Percentiles rank a stretch among this genome's conserved stretches.
phyloP scores from a whole-genome alignment of 306 rosid genomes.

The Gastrolobium villosum region DNA sequence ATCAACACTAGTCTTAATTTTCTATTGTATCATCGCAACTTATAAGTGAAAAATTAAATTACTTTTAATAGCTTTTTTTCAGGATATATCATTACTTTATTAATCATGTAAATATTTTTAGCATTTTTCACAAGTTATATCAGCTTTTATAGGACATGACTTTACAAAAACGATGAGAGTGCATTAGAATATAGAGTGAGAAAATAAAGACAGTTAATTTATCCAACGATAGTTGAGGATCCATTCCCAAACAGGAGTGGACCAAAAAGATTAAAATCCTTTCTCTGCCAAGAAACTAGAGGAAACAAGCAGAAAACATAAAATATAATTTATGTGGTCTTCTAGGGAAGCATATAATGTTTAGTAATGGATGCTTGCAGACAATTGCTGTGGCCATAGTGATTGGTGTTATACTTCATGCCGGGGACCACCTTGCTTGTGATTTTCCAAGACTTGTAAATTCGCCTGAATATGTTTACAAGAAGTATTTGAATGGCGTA shows the following conservation, averaged over 20 bases:
- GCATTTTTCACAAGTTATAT: neutral
- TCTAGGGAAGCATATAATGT: neutral
- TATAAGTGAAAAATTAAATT: no score
- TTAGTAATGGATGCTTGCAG: slow-evolving; percentile 52
- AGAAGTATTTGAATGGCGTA: slow-evolving; percentile 44
- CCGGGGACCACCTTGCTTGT: slow-evolving; percentile 86
- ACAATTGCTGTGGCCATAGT: slow-evolving; percentile 84
- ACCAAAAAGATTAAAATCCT: no score
- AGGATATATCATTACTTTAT: no score
- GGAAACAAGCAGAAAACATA: neutral
- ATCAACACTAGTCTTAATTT: no score
- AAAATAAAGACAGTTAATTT: no score
- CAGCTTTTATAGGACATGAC: neutral
- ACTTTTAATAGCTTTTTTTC: no score
- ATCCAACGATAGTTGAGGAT: no score
- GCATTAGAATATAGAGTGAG: neutral
- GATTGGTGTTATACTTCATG: slow-evolving; percentile 85
- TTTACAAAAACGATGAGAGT: neutral
- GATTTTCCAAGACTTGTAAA: slow-evolving; percentile 83
- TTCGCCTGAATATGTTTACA: slow-evolving; percentile 45
- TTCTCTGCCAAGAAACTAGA: neutral
- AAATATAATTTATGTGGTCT: slow-evolving; percentile 5
- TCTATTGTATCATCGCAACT: no score
- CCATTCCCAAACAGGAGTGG: no score
- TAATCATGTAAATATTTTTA: neutral